These are phyloP conservation scores for Pluteus cervinus DNA, from an alignment of 768 basidiomycete species.

Conservation along the genomic window DNA sequence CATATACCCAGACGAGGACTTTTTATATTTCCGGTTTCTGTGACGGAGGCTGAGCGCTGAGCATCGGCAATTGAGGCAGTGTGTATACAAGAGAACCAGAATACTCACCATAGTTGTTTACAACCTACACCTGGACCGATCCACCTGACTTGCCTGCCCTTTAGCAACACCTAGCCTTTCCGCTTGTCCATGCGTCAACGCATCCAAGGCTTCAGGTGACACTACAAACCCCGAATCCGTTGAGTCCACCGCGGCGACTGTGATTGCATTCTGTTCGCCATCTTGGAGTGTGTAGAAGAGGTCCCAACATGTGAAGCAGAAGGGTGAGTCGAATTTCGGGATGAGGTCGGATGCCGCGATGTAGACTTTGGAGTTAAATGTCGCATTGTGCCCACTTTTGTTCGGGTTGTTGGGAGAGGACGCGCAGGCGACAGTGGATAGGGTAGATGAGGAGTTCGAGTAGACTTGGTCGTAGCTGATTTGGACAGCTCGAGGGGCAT, in stretches of 20 bases:
- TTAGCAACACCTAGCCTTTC: conserved; percentile 39
- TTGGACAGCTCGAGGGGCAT: conserved; percentile 15
- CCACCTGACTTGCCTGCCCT: conserved; percentile 37
- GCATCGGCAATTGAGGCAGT: too few relatives aligned
- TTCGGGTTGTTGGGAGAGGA: conserved; percentile 39
- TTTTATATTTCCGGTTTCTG: too few relatives aligned
- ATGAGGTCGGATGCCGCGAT: conserved; percentile 39
- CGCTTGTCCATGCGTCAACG: conserved; percentile 42
- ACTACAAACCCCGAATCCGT: conserved; percentile 35
- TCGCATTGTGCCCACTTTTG: conserved; percentile 32
- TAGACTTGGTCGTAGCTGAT: conserved; percentile 34
- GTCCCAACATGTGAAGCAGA: conserved; percentile 44
- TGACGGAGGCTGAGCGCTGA: too few relatives aligned
- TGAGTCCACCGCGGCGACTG: conserved; percentile 34
- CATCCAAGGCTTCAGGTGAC: conserved; percentile 47
- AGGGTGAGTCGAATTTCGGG: conserved; percentile 29
- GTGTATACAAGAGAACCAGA: too few relatives aligned
- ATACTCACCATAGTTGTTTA: conserved; percentile 15
- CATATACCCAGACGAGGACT: too few relatives aligned
- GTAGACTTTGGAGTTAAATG: conserved; percentile 33
- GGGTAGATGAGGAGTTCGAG: conserved; percentile 26
- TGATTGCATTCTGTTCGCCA: conserved; percentile 20
- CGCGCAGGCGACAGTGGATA: conserved; percentile 40
- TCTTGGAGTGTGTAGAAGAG: conserved; percentile 26
- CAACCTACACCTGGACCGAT: conserved; percentile 44